Percentiles rank a stretch among this genome's conserved stretches.
These are phyloP conservation scores for Aspergillus tubingensis DNA, from an alignment of 2,329 filamentous ascomycete genomes.

Conservation along the genomic window DNA sequence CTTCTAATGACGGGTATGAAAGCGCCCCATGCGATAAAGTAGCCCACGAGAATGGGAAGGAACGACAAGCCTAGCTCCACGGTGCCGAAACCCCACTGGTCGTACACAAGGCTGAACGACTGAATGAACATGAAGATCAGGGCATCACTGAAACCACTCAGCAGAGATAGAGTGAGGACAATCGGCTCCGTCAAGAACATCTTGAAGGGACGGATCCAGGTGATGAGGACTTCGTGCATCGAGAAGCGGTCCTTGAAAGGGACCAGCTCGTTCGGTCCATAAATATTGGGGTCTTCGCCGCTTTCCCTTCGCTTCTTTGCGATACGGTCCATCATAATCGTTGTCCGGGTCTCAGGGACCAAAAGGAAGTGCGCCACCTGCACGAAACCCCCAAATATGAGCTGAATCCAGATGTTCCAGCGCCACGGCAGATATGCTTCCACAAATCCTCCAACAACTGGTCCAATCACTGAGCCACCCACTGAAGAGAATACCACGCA, in stretches of 20 bases:
- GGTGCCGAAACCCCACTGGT: slow-evolving; percentile 59
- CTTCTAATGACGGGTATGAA: slow-evolving; percentile 60
- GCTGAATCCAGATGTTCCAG: slow-evolving; percentile 82
- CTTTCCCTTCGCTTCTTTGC: slow-evolving; percentile 71
- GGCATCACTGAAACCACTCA: slow-evolving; percentile 65
- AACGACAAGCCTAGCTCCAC: slow-evolving; percentile 55
- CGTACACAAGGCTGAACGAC: slow-evolving; percentile 61
- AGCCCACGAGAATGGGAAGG: slow-evolving; percentile 59
- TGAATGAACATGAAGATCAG: slow-evolving; percentile 69
- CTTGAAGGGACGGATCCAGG: slow-evolving; percentile 63
- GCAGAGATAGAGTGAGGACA: slow-evolving; percentile 60
- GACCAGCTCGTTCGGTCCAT: slow-evolving; percentile 70
- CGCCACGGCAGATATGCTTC: slow-evolving; percentile 68
- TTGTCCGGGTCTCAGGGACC: slow-evolving; percentile 77
- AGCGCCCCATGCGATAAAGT: slow-evolving; percentile 59
- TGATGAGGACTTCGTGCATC: slow-evolving; percentile 56
- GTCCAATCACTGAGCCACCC: slow-evolving; percentile 73
- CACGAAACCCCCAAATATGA: slow-evolving; percentile 72
- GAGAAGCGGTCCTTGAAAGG: slow-evolving; percentile 62
- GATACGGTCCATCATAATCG: slow-evolving; percentile 75
- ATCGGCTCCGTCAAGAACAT: slow-evolving; percentile 69
- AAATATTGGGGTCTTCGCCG: slow-evolving; percentile 62
- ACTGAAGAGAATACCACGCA: slow-evolving; percentile 79
- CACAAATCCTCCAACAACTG: slow-evolving; percentile 76
- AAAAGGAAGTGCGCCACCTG: slow-evolving; percentile 67